Evolutionary conservation across 306 rosid genomes (phyloP), one percentile per base, ranked within the genome.

Genomic region (Prunus dulcis): DNA sequence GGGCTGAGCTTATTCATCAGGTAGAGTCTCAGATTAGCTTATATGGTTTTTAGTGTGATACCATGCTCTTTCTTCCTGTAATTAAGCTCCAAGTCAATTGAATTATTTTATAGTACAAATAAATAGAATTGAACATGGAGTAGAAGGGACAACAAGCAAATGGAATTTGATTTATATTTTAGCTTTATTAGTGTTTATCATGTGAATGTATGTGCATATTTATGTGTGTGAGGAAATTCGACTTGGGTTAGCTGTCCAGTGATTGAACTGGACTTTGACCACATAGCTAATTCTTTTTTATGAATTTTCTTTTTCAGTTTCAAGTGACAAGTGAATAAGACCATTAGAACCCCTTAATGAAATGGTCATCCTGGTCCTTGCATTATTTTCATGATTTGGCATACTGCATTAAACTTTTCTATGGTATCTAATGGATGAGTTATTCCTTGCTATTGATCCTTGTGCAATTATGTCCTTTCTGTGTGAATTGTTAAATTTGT

Each of bases 1-100:
- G 78, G 45, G 86, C 83, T 11, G 96, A 91, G 71, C 93, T 94
- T 78, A 66, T 81, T 62, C 91, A 82, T 64, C 89, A 93, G 78
- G 82, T 90, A 72, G 84, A 87, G 69, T 77, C 78, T 38, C 82
- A 82, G 86, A 87, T 84, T 56, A 80, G 83, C 83, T 45, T 75
- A 47, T 58, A 50, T 76, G 56, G 58, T 66, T 75, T 38, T 67
- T 27, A 57, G 12, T 45, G 72, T 41, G 45, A 17, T 7, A 63
- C 67, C 22, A 63, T 63, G 45, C 9, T 63, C 28, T 60, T 61
- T 23, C 19, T 22, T 12, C 14, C 63, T 19, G 4, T 45, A 20
- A 60, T 27, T 28, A 18, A 30, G 6, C 14, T 8, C 64, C 64
- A 58, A 58, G 27, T 58, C 13, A 22, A 58, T 58, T 57, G 53